Evolutionary conservation across 1,284 basidiomycete species (phyloP), one percentile per base, ranked within the genome.

Genomic region (Melanopsichium pennsylvanicum): DNA sequence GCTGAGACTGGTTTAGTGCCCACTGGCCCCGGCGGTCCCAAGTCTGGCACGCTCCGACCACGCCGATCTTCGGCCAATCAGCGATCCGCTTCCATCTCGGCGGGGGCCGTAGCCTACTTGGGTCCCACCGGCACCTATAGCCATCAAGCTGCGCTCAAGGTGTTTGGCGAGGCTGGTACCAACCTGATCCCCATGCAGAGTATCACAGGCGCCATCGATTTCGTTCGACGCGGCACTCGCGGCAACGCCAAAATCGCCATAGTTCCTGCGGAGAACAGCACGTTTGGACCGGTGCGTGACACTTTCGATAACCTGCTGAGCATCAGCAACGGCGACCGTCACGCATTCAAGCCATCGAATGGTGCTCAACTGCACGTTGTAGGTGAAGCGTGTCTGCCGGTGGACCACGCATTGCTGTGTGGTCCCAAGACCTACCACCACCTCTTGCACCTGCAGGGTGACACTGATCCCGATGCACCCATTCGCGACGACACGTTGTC

Each of bases 1-100:
- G 72, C 69, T 22, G 72, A 74, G 61, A 74, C 72, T 1, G 72
- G 72, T 5, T 48, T 64, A 11, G 45, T 70, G 10, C 64, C 66
- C 0, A 55, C 48, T n/a, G 72, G 72, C 5, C 55, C 62, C 10
- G 72, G 72, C 11, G 72, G 72, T 5, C 72, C 72, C 38, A 71
- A 69, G 40, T 61, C 69, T 3, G 72, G 72, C 23, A 64, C 56
- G 12, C 54, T 74, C 10, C 61, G 44, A 15, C 66, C 59, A 12
- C 70, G 70, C 25, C 37, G 52, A 35, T 60, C 57, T 4, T 70
- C 67, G 25, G 47, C 57, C 10, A 59, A 38, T 22, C 57, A 58
- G 41, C 50, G 66, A n/a, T 63, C 66, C n/a, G 51, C 47, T 9
- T 70, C 67, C 15, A 49, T 70, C 36, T 70, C 68, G 12, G 62